Conservation (phyloP, 345 rosid species). For the Euclidium syriacum region DNA sequence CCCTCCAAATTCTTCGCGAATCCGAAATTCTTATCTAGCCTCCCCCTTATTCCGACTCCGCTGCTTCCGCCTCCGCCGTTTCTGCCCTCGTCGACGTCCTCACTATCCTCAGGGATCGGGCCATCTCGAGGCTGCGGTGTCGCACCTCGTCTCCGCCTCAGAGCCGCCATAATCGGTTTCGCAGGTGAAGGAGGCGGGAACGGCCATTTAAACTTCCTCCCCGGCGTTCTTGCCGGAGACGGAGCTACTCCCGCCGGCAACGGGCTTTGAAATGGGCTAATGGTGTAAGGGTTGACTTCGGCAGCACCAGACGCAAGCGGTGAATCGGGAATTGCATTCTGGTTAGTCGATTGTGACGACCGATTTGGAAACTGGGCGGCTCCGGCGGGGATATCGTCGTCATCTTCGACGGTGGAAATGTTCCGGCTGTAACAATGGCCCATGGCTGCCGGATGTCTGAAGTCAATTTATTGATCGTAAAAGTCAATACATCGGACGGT, state of each 20-base stretch:
- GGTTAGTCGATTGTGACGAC: background rate
- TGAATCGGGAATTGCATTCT: slow-evolving; percentile 21
- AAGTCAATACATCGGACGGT: slow-evolving; percentile 36
- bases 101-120: slow-evolving; percentile 58
- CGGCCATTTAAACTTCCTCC: slow-evolving; percentile 86
- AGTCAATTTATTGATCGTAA: slow-evolving; percentile 19
- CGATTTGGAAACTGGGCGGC: slow-evolving; percentile 19
- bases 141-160: slow-evolving; percentile 46
- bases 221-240: slow-evolving; percentile 81
- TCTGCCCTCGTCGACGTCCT: slow-evolving; percentile 15
- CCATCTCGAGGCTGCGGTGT: slow-evolving; percentile 52
- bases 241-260: slow-evolving; percentile 80
- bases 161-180: slow-evolving; percentile 79
- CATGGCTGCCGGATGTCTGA: slow-evolving; percentile 36
- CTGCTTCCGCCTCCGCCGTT: slow-evolving; percentile 4
- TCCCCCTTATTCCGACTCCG: slow-evolving; percentile 28
- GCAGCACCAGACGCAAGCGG: slow-evolving; percentile 24
- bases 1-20: slow-evolving; percentile 68
- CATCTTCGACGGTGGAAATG: slow-evolving; percentile 37
- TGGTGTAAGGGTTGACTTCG: slow-evolving; percentile 43
- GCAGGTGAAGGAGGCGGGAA: slow-evolving; percentile 99
- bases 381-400: slow-evolving; percentile 22
- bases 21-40: slow-evolving; percentile 82
- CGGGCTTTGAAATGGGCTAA: slow-evolving; percentile 74
- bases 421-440: slow-evolving; percentile 79